These are phyloP conservation scores for Phycomyces nitens DNA, from an alignment of 192 early-diverging fungal genomes.

Conservation along the genomic window DNA sequence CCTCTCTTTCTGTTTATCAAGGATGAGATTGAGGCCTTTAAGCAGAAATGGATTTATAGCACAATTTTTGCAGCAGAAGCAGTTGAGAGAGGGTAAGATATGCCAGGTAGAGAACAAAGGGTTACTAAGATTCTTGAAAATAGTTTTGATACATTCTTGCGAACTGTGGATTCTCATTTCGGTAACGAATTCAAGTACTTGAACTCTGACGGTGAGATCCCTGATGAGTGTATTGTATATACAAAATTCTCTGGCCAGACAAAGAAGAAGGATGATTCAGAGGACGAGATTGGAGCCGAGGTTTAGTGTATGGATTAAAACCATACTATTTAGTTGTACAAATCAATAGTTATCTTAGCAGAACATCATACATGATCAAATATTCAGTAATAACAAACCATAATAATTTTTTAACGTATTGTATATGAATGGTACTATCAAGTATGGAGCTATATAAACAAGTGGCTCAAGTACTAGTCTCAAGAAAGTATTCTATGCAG, in stretches of 20 bases:
- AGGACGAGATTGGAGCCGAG: neutral
- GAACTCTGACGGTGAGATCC: conserved; percentile 55
- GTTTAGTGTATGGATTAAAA: neutral
- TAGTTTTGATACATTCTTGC: conserved; percentile 63
- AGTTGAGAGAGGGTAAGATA: conserved; percentile 49
- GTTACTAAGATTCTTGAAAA: neutral
- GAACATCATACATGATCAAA: no score
- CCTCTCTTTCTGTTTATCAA: conserved; percentile 17
- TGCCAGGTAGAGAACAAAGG: neutral
- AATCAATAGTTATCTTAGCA: no score
- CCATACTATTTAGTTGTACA: no score
- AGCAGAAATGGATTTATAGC: conserved; percentile 84
- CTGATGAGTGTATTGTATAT: conserved; percentile 35
- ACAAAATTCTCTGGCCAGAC: neutral
- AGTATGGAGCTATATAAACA: no score
- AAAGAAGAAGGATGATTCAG: neutral
- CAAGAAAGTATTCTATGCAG: no score
- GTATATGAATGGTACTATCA: no score
- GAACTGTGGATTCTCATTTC: conserved; percentile 53
- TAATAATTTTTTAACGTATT: no score
- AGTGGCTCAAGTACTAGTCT: no score
- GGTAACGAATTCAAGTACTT: conserved; percentile 59
- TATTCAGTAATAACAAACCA: no score
- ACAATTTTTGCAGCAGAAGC: conserved; percentile 76
- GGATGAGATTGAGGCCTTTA: conserved; percentile 79